These are phyloP conservation scores for Psilocybe cyanescens DNA, from an alignment of 768 basidiomycete species.

Conservation along the genomic window DNA sequence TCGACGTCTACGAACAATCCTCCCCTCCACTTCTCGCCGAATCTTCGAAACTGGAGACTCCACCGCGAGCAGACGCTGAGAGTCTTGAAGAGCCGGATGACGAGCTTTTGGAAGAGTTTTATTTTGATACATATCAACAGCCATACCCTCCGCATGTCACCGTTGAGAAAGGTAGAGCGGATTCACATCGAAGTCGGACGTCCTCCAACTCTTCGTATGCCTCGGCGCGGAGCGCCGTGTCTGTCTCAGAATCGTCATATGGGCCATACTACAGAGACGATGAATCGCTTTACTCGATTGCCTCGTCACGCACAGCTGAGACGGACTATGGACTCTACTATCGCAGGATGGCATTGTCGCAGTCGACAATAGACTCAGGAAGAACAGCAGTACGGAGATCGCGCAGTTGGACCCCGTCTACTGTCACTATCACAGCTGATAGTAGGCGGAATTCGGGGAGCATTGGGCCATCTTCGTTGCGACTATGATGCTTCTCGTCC, in stretches of 20 bases:
- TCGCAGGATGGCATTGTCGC: neutral
- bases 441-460: too few species aligned
- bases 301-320: neutral
- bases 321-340: neutral
- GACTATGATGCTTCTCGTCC: too few species aligned
- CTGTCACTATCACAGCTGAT: too few species aligned
- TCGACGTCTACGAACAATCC: too few species aligned
- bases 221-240: neutral
- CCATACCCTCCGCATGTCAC: neutral
- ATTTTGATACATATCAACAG: too few species aligned
- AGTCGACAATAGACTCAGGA: neutral
- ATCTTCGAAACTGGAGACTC: too few species aligned
- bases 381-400: neutral
- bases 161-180: neutral
- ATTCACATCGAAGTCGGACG: neutral
- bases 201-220: neutral
- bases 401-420: too few species aligned
- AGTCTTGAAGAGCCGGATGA: too few species aligned
- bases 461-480: too few species aligned
- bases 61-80: too few species aligned
- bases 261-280: neutral
- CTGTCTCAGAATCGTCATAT: neutral
- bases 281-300: neutral
- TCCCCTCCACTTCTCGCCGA: too few species aligned
- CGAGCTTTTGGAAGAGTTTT: too few species aligned